Conservation (phyloP, 345 rosid species). For the Boechera retrofracta region DNA sequence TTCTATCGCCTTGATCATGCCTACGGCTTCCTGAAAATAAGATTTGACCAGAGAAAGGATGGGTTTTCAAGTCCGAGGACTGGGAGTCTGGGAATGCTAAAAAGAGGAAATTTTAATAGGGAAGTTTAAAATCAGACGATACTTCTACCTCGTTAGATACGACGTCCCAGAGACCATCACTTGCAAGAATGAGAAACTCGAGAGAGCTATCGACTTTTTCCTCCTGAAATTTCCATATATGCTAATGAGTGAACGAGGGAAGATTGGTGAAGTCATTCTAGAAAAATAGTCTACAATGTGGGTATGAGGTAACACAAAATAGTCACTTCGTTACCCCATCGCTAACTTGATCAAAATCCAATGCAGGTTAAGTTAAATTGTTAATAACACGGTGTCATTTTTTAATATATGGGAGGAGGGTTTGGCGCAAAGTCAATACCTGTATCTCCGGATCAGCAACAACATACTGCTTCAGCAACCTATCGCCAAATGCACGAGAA, state of each 20-base stretch:
- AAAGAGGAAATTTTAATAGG: background rate
- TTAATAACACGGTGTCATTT: background rate
- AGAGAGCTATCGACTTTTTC: constrained; percentile 89
- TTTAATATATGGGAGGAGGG: background rate
- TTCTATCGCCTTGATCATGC: constrained; percentile 70
- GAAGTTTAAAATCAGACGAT: background rate
- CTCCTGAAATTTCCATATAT: constrained; percentile 65
- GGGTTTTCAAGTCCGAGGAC: constrained; percentile 27
- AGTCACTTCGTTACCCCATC: background rate
- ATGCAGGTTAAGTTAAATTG: background rate
- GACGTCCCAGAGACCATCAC: constrained; percentile 99
- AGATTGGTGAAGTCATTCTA: background rate
- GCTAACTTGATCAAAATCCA: constrained; percentile 1
- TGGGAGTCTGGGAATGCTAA: background rate
- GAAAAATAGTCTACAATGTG: constrained; percentile 10
- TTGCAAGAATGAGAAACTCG: constrained; percentile 98
- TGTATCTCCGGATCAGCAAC: constrained; percentile 99
- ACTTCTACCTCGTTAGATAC: constrained; percentile 84
- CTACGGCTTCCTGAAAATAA: constrained; percentile 80
- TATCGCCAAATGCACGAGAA: constrained; percentile 99
- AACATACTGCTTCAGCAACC: constrained; percentile 95
- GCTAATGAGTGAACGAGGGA: background rate
- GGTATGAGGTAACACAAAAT: constrained; percentile 7
- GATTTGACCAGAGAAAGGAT: background rate
- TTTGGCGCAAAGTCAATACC: constrained; percentile 48